phyloP scores from a whole-genome alignment of 2,329 filamentous ascomycete genomes.

The Hirsutella rhossiliensis region DNA sequence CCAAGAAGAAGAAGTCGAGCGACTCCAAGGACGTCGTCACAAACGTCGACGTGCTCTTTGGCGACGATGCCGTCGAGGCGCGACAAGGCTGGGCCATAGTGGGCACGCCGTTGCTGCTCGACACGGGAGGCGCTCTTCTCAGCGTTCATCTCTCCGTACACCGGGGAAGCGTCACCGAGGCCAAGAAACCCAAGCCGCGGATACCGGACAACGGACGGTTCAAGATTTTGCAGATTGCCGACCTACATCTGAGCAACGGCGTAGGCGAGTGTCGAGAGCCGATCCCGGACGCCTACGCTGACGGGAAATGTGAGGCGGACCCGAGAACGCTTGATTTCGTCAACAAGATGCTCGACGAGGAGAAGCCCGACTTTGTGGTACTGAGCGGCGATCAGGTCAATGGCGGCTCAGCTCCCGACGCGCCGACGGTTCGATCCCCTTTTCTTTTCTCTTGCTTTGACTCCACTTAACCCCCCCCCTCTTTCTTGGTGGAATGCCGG shows the following conservation, averaged over 20 bases:
- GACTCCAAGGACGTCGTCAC: conserved; percentile 68
- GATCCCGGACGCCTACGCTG: conserved; percentile 60
- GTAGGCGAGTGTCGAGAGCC: conserved; percentile 76
- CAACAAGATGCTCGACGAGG: conserved; percentile 70
- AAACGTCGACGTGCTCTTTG: conserved; percentile 76
- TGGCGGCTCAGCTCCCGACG: conserved; percentile 82
- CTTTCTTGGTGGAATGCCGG: too few species aligned
- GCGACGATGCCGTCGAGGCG: conserved; percentile 82
- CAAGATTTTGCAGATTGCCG: conserved; percentile 95
- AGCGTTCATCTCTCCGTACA: conserved; percentile 69
- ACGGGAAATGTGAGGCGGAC: conserved; percentile 80
- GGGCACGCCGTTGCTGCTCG: conserved; percentile 61
- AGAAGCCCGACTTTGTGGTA: conserved; percentile 86
- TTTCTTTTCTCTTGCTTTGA: background rate
- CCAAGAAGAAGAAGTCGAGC: conserved; percentile 57
- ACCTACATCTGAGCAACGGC: conserved; percentile 87
- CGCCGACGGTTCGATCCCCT: conserved; percentile 56
- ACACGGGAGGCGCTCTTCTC: conserved; percentile 46
- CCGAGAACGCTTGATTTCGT: conserved; percentile 86
- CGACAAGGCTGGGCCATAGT: conserved; percentile 74
- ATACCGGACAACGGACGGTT: conserved; percentile 86
- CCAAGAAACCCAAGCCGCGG: conserved; percentile 58
- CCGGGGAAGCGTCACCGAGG: conserved; percentile 52
- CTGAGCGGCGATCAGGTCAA: conserved; percentile 93
- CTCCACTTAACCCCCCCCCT: background rate